Conservation (phyloP, 805 yeast genomes). For the Metschnikowia kofuensis region DNA sequence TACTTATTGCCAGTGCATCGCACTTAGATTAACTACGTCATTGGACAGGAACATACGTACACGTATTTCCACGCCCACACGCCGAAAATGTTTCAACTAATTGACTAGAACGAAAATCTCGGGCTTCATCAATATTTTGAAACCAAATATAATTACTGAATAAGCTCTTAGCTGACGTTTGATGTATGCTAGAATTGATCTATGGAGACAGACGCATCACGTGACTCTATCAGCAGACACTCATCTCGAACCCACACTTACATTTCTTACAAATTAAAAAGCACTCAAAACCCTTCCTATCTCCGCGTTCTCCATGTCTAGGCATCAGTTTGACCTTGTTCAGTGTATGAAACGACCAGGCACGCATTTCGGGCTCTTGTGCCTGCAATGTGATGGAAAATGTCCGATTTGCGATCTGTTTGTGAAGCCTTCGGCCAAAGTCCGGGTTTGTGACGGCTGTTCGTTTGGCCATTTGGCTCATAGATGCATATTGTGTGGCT, state of each 20-base stretch:
- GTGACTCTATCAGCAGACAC: no score
- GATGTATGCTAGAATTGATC: no score
- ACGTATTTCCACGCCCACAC: no score
- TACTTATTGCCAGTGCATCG: not conserved
- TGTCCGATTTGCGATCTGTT: slow-evolving; percentile 89
- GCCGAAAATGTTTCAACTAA: no score
- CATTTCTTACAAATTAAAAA: not conserved
- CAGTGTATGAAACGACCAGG: slow-evolving; percentile 89
- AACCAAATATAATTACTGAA: no score
- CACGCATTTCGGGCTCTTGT: slow-evolving; percentile 61
- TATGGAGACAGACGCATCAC: no score
- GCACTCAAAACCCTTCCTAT: not conserved
- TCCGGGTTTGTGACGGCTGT: slow-evolving; percentile 80
- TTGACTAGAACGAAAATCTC: no score
- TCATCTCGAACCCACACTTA: no score
- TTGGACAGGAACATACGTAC: no score
- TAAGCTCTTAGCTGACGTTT: no score
- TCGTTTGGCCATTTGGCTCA: slow-evolving; percentile 63
- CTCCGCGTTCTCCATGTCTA: slow-evolving; percentile 55
- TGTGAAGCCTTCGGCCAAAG: slow-evolving; percentile 67
- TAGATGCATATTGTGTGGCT: slow-evolving; percentile 79
- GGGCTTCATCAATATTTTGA: no score
- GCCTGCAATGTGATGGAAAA: slow-evolving; percentile 85
- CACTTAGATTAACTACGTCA: not conserved
- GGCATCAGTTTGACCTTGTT: slow-evolving; percentile 82